These are phyloP conservation scores for Torrubiella hemipterigena DNA, from an alignment of 2,329 filamentous ascomycete species.

Conservation along the genomic window DNA sequence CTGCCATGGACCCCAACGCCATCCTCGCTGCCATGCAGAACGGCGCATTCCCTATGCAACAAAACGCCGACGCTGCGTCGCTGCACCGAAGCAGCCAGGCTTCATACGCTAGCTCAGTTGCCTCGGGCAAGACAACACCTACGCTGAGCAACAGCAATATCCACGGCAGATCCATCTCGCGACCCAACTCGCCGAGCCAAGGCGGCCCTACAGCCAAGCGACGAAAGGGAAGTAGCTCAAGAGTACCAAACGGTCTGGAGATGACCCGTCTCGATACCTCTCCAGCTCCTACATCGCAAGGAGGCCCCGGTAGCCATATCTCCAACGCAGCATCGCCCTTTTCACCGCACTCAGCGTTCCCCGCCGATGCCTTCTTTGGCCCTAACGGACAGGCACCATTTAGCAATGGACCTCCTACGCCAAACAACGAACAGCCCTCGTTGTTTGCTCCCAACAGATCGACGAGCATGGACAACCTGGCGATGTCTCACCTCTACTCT, in stretches of 20 bases:
- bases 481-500: constrained; percentile 55
- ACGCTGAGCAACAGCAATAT: constrained; percentile 10
- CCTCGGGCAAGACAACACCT: constrained; percentile 20
- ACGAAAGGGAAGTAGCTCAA: constrained; percentile 64
- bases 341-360: constrained; percentile 28
- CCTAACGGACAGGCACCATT: constrained; percentile 29
- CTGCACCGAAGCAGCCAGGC: constrained; percentile 38
- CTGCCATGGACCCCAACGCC: constrained; percentile 15
- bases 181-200: constrained; percentile 61
- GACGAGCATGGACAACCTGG: constrained; percentile 53
- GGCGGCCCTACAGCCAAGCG: constrained; percentile 63
- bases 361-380: constrained; percentile 32
- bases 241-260: constrained; percentile 59
- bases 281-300: constrained; percentile 24
- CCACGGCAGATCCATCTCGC: constrained; percentile 39
- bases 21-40: constrained; percentile 20
- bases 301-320: constrained; percentile 24
- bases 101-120: constrained; percentile 15
- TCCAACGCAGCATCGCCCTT: constrained; percentile 39
- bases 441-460: constrained; percentile 46
- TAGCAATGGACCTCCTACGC: constrained; percentile 51
- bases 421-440: constrained; percentile 48
- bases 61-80: constrained; percentile 50
- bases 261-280: constrained; percentile 72
- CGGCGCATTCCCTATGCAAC: constrained; percentile 40